These are phyloP conservation scores for Aquilaria yunnanensis DNA, from an alignment of 345 rosid genomes.

Conservation along the genomic window DNA sequence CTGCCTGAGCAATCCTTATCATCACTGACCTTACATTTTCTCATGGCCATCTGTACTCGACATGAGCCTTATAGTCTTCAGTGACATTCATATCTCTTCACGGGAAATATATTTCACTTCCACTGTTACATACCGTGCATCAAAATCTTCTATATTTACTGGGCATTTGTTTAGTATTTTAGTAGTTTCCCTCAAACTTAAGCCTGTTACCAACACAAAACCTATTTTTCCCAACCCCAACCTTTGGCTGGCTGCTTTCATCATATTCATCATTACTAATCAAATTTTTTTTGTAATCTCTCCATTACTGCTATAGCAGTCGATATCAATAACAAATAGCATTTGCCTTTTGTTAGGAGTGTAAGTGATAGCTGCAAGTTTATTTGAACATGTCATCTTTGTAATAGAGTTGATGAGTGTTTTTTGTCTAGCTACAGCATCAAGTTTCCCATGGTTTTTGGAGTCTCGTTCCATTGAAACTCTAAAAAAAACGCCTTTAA, in stretches of 20 bases:
- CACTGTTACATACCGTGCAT: conserved; percentile 81
- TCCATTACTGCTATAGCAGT: conserved; percentile 49
- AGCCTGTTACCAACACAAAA: conserved; percentile 60
- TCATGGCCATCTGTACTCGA: conserved; percentile 88
- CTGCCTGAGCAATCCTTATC: conserved; percentile 42
- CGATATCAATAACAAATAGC: conserved; percentile 69
- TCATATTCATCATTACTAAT: conserved; percentile 52
- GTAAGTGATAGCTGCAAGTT: conserved; percentile 33
- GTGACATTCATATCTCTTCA: conserved; percentile 73
- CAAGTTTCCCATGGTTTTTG: conserved; percentile 59
- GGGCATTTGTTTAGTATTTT: conserved; percentile 42
- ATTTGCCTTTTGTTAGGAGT: conserved; percentile 71
- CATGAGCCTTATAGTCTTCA: conserved; percentile 61
- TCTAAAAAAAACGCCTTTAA: conserved; percentile 72
- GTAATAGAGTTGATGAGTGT: conserved; percentile 58
- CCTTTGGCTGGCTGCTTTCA: conserved; percentile 50
- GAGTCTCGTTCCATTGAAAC: conserved; percentile 75
- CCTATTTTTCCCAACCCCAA: conserved; percentile 47
- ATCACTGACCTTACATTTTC: conserved; percentile 54
- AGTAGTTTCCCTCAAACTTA: conserved; percentile 48
- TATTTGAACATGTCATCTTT: conserved; percentile 41
- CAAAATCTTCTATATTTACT: conserved; percentile 66
- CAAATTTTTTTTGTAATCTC: conserved; percentile 31
- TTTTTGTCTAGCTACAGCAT: conserved; percentile 59
- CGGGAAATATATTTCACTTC: conserved; percentile 73